Evolutionary conservation across 768 basidiomycete genomes (phyloP), one percentile per base, ranked within the genome.

Genomic region (Pisolithus tinctorius): DNA sequence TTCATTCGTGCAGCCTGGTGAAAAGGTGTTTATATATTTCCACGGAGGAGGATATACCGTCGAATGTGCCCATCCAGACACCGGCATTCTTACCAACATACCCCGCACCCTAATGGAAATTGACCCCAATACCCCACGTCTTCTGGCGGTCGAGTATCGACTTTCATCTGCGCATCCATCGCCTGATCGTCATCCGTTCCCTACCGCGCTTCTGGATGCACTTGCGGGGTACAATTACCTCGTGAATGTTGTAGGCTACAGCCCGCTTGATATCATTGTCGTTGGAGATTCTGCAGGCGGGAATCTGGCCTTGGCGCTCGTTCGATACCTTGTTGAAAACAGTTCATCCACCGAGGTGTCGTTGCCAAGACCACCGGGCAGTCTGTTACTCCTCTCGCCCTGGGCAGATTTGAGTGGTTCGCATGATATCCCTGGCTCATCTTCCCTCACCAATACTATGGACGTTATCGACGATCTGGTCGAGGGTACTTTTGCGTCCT

Each of bases 261-360:
- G 70, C 2, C 78, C 86, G 0, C 63, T 69, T 16, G 69, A 86
- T 58, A 83, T 92, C 59, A 73, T 87, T 48, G 47, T 89, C 20
- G 73, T 71, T 16, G 89, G 88, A 3, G 88, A 92, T 62, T 90
- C 85, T 3, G 86, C 88, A 0, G 88, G 89, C 4, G 89, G 75
- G 4, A 86, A 90, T 64, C 77, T 90, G 25, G 79, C 81, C 0
- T 72, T 81, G 36, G 81, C 82, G 0, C 72, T 87, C 39, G 75
- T 71, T 9, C 80, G 82, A 5, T 83, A 84, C 55, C 75, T 88
- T 23, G 67, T 78, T 17, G 78, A 82, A 53, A 65, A 81, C 63
- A 65, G 67, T 29, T 60, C 59, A 25, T 6, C 45, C n/a, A 48
- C 64, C 9, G 30, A 55, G 13, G 29, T 38, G 0, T 62, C 64